Evolutionary conservation across 176 grass and related monocot genomes (phyloP), one percentile per base, ranked within the genome.

Genomic region (Rhynchospora breviuscula): DNA sequence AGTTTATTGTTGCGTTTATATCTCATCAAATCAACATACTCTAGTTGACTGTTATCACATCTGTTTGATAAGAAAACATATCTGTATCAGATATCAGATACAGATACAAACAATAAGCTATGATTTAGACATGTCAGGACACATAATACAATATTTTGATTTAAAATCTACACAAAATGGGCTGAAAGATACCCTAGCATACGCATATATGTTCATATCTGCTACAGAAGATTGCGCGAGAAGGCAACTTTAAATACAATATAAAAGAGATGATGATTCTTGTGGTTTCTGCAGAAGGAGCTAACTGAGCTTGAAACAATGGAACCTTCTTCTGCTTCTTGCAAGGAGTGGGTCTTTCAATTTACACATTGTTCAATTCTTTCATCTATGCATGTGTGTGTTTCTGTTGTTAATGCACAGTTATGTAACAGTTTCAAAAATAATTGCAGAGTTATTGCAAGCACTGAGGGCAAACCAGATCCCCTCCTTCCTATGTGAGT

Each of bases 401-500:
- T 59, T 79, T 89, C 23, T 59, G 47, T 51, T 78, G 59, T 61
- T 81, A 5, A 2, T 85, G 70, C 25, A 22, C 79, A 62, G 81
- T 57, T 48, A 8, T 64, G 21, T 17, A 75, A 72, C 64, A 49
- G 15, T 82, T 53, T 63, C 14, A 84, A 85, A 65, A 82, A 15
- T 40, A 69, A 66, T 73, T 70, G 61, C 87, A 99, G 96, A 64
- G 91, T 92, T 81, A 80, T 95, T 81, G 79, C 86, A 57, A 90
- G 93, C 73, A 93, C 89, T 49, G 86, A 95, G 86, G 96, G 93
- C 78, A 92, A 89, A 82, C 89, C 96, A 33, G 96, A 99, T 57
- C 90, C 93, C 0, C 89, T 99, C 56, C 93, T 99, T 89, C 93
- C 93, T 79, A 70, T 90, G 96, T 99, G 83, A 90, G 93, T 90